These are phyloP conservation scores for Eimeria sp. DNA, from an alignment of 169 alveolate species.

Conservation along the genomic window DNA sequence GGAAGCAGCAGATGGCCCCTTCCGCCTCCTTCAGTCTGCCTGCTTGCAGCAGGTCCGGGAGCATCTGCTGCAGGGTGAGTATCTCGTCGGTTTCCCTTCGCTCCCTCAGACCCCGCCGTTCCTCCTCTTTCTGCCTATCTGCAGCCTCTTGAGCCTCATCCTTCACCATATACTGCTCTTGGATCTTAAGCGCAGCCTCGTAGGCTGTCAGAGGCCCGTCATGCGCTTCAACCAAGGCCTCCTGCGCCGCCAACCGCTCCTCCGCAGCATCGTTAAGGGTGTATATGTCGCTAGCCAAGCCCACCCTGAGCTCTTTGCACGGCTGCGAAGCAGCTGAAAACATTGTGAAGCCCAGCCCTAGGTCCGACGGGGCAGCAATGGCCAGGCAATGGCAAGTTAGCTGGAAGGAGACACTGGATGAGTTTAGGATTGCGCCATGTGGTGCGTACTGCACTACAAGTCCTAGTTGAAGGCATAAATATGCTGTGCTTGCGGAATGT, in stretches of 20 bases:
- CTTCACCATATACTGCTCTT: constrained; percentile 7
- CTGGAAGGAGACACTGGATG: background rate
- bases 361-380: background rate
- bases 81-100: constrained; percentile 19
- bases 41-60: constrained; percentile 16
- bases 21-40: constrained; percentile 45
- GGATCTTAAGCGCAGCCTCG: constrained; percentile 37
- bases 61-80: constrained; percentile 34
- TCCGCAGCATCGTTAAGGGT: constrained; percentile 17
- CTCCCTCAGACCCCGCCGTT: constrained; percentile 12
- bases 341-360: background rate
- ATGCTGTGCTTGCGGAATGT: background rate
- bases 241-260: constrained; percentile 28
- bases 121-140: constrained; percentile 16
- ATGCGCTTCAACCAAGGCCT: background rate
- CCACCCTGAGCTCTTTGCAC: background rate
- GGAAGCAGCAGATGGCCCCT: constrained; percentile 45
- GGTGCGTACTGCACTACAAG: background rate
- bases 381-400: background rate
- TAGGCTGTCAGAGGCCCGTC: constrained; percentile 22
- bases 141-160: constrained; percentile 19
- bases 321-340: constrained; percentile 4
- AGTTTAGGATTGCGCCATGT: background rate
- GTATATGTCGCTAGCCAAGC: constrained; percentile 29
- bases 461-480: background rate